Conservation (phyloP, 1,284 basidiomycete genomes). For the Cutaneotrichosporon arboriforme region DNA sequence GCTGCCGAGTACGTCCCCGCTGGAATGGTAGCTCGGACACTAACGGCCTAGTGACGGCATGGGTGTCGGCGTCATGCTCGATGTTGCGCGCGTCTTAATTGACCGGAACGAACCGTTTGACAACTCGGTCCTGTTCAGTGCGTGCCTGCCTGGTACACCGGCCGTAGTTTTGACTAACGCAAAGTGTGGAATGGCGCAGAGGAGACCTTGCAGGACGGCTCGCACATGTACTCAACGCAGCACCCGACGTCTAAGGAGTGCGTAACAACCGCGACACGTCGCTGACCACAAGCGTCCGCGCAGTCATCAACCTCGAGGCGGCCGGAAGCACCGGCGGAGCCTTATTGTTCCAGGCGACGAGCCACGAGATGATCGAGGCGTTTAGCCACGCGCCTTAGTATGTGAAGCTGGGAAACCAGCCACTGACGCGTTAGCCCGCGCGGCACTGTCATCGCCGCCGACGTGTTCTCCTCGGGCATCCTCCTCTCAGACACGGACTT, state of each 20-base stretch:
- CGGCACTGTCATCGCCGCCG: conserved; percentile 86
- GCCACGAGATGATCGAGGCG: conserved; percentile 86
- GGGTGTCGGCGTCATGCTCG: conserved; percentile 85
- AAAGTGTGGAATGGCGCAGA: conserved; percentile 94
- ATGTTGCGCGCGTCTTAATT: conserved; percentile 73
- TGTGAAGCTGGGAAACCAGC: background rate
- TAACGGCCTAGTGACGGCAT: conserved; percentile 60
- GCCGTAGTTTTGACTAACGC: background rate
- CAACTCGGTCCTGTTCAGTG: conserved; percentile 78
- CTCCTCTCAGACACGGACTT: conserved; percentile 90
- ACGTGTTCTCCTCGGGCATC: conserved; percentile 88
- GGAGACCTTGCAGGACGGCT: conserved; percentile 78
- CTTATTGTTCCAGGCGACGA: conserved; percentile 92
- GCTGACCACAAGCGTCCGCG: conserved; percentile 60
- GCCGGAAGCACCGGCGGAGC: conserved; percentile 85
- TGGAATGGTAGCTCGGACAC: background rate
- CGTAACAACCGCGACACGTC: conserved; percentile 28
- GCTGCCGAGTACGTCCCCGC: conserved; percentile 60
- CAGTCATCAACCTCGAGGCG: conserved; percentile 57
- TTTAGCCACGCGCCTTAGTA: conserved; percentile 77
- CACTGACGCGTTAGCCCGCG: conserved; percentile 58
- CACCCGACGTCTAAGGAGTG: conserved; percentile 68
- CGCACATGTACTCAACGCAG: conserved; percentile 85
- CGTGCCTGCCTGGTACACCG: conserved; percentile 38
- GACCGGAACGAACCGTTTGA: conserved; percentile 66